Percentiles rank a stretch among this genome's conserved stretches.
phyloP scores from a whole-genome alignment of 1,139 yeast species.

The Suhomyces kunorum region DNA sequence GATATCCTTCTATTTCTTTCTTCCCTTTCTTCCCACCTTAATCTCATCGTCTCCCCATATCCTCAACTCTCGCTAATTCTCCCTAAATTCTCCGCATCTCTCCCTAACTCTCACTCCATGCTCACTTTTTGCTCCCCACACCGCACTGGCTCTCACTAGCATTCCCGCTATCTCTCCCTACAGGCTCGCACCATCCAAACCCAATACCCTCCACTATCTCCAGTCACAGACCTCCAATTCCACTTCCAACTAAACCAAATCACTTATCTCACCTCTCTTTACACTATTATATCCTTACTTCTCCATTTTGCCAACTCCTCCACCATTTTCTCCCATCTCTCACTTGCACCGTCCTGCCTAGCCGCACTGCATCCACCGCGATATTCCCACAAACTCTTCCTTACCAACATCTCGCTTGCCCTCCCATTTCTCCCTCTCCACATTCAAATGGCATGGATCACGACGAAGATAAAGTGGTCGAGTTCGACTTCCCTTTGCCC shows the following conservation, averaged over 20 bases:
- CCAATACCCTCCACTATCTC: not conserved
- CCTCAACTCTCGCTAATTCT: not conserved
- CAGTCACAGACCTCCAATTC: not conserved
- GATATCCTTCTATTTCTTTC: no score
- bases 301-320: no score
- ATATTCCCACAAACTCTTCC: slow-evolving; percentile 8
- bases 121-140: not conserved
- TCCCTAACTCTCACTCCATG: not conserved
- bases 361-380: slow-evolving; percentile 1
- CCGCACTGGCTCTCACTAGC: not conserved
- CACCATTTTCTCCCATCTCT: not conserved
- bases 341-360: not conserved
- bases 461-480: slow-evolving; percentile 24
- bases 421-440: not conserved
- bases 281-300: not conserved
- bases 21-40: no score
- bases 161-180: not conserved
- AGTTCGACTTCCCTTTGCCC: slow-evolving; percentile 31
- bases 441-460: slow-evolving; percentile 25
- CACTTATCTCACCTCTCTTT: not conserved
- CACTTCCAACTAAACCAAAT: not conserved
- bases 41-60: no score
- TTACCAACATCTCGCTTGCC: not conserved
- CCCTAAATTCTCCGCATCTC: not conserved
- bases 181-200: no score